Evolutionary conservation across 2,329 filamentous ascomycete species (phyloP), one percentile per base, ranked within the genome.

Genomic region (Pezicula rhizophila): DNA sequence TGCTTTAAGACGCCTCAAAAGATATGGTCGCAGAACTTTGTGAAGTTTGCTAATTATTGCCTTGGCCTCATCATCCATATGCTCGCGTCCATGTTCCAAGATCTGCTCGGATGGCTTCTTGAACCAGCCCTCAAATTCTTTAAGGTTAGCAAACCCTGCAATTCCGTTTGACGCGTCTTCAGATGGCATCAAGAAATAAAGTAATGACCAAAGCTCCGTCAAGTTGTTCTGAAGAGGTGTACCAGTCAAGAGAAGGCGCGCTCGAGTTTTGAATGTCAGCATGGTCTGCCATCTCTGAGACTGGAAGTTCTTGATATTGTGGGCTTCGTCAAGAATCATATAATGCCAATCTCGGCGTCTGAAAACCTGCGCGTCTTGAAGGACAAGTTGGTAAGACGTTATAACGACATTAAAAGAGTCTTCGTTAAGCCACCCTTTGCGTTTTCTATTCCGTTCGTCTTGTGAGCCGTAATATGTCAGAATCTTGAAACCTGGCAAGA

Each of bases 251-350:
- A 99, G 72, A 10, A 99, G 78, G 31, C 93, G 82, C 25, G 91
- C 85, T 54, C 86, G 84, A 0, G 93, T 97, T 60, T 95, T 92
- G 71, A 99, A 95, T 0, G 87, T 93, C 18, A 99, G 80, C 55
- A 99, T 78, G 0, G 90, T 92, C 66, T 97, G 93, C 91, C 93
- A 99, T 55, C 92, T 78, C 66, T 96, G 91, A 2, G 92, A 96
- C 62, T 95, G 91, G 75, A 97, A 99, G 68, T 99, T 99, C 64
- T 99, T 97, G 76, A 99, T 99, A 69, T 99, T 97, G 72, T 99
- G 93, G 0, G 95, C 93, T 70, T 99, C 93, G 59, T 99, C 93
- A 1, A 99, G 79, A 55, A 99, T 91, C 80, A 99, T 89, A 68
- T 97, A 99, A 64, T 97, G 91, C 95, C 95, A 99, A 46, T 82